Evolutionary conservation across 495 filamentous ascomycete species (phyloP), one percentile per base, ranked within the genome.

Genomic region (Talaromyces trachyspermus): DNA sequence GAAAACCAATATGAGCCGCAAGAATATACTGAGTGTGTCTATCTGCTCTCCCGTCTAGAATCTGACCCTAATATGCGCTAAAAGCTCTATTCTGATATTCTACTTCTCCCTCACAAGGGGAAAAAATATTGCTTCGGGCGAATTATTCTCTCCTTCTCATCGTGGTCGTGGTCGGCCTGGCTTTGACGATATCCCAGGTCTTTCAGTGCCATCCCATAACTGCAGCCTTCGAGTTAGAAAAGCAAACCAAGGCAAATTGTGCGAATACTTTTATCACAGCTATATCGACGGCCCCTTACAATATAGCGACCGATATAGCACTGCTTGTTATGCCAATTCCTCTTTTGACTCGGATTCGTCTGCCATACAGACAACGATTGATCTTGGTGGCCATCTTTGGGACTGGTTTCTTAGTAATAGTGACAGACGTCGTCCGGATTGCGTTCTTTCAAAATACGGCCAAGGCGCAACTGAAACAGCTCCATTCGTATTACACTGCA

Each of bases 61-160:
- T 44, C 25, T 32, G 20, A 11, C 27, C n/a, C 20, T 17, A 30
- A 44, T 33, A 8, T 15, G 23, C 9, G 26, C 83, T 7, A 89
- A 89, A 62, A 86, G 82, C 5, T 85, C 81, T 8, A 83, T 89
- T 44, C 67, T 88, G 20, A 56, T 86, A 46, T 89, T 87, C 56
- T 88, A 83, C 62, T 70, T 88, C 10, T 71, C 76, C 7, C 62
- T 88, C 20, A 77, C 78, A 76, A 49, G 76, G 76, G 33, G 78
- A 83, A 18, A 75, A 77, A 52, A 60, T 81, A n/a, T 73, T 87
- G 55, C 69, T 73, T 38, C 68, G 77, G 61, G 64, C 70, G 2
- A 81, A 78, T 5, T 77, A 79, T 65, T n/a, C n/a, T n/a, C n/a
- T n/a, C 3, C 59, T 87, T 4, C 59, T 62, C 24, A 71, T 85